Base-by-base conservation (phyloP, 2,329 filamentous ascomycete genomes). In the Botrytis galanthina region DNA sequence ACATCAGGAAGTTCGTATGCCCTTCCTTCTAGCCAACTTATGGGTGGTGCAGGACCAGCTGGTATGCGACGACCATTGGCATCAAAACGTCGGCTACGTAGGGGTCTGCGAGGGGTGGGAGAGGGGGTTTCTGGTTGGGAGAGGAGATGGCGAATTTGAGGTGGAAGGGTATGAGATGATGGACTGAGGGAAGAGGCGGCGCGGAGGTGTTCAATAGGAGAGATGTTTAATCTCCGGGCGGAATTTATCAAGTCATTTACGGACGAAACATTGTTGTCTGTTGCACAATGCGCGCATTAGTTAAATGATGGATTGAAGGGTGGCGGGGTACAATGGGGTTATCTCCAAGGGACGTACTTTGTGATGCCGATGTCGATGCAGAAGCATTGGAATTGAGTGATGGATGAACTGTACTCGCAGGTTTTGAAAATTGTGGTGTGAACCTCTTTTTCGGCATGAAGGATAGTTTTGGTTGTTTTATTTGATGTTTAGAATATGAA, bases 381-480 rank as follows among this genome's bases (percentile, higher is more conserved):
- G 83, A 57, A 32, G 66, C 66, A 59, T 44, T 69, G 39, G 37
- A 82, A 75, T 81, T 82, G 72, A 87, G 81, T 74, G 85, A 85
- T 72, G 86, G 84, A 76, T 87, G 85, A 44, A 85, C 85, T 77
- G 87, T 87, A 75, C 86, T 86, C 78, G 83, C 85, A 77, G 88
- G 88, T 81, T 90, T 91, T 76, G 88, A 87, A 78, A 87, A 88
- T 79, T 84, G 84, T 78, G 82, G 78, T 77, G 86, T 84, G 73
- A 87, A 86, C 81, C 87, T 85, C 85, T 90, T 91, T 84, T 90
- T 91, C 82, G 89, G 87, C 89, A 91, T 91, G 64, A 75, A 77
- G 74, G 73, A 74, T 51, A 22, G 12, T n/a, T 42, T 22, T 32
- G 32, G n/a, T n/a, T 16, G 29, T 26, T 72, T 48, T 66, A 8